These are phyloP conservation scores for Heliamphora pulchella DNA, from an alignment of 179 eudicot species.

Conservation along the genomic window DNA sequence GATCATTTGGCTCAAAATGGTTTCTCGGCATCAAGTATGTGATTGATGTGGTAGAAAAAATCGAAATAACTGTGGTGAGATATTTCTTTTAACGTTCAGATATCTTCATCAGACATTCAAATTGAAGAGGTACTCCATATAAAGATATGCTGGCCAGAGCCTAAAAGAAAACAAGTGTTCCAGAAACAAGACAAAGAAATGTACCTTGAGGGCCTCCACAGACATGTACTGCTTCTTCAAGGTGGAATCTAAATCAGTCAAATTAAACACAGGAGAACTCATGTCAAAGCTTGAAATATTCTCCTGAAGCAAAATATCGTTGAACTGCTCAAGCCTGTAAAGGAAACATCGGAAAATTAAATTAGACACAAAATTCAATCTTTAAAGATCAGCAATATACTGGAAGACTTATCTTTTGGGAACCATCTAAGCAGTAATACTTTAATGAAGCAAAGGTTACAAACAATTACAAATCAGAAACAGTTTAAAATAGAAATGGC, in stretches of 20 bases:
- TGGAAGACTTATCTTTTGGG: not conserved
- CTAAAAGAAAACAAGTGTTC: not conserved
- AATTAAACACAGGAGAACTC: constrained; percentile 52
- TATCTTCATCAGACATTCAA: not conserved
- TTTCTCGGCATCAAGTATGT: not conserved
- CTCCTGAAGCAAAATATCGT: constrained; percentile 86
- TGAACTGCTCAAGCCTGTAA: constrained; percentile 94
- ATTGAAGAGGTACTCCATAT: not conserved
- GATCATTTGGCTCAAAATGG: not conserved
- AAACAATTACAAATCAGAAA: not conserved
- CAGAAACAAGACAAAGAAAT: not conserved
- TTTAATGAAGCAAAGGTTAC: not conserved
- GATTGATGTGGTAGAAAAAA: not conserved
- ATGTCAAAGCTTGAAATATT: constrained; percentile 35
- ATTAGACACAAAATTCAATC: not conserved
- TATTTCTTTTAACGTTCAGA: not conserved
- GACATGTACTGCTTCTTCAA: constrained; percentile 29
- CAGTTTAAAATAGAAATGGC: not conserved
- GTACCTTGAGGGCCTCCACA: constrained; percentile 53
- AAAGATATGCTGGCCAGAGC: not conserved
- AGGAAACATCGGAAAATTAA: not conserved
- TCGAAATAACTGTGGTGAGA: not conserved
- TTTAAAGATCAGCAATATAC: not conserved
- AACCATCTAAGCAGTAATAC: not conserved
- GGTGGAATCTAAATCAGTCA: constrained; percentile 40